phyloP scores from a whole-genome alignment of 2,329 filamentous ascomycete species.

The Atkinsonella texensis region DNA sequence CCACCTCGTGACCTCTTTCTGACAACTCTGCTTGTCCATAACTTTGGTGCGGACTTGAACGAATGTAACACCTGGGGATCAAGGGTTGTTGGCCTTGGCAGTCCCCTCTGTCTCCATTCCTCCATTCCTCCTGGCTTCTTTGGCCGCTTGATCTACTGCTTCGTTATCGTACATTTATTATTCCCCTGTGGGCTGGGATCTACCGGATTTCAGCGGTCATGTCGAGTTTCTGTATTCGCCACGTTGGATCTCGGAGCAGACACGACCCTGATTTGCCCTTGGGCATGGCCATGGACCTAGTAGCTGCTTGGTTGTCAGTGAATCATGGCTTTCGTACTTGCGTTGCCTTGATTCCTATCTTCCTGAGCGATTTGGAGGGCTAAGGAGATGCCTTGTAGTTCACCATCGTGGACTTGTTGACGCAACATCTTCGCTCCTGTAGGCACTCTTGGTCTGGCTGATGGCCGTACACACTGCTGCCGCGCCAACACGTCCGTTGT shows the following conservation, averaged over 20 bases:
- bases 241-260: not conserved
- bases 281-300: not conserved
- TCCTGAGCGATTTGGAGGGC: not conserved
- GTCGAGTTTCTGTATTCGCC: constrained; percentile 1
- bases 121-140: not conserved
- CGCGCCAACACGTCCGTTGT: constrained; percentile 1
- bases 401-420: not conserved
- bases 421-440: not conserved
- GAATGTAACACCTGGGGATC: not conserved
- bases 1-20: not conserved
- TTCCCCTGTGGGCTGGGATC: constrained; percentile 11
- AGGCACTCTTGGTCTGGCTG: not conserved
- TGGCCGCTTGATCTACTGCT: constrained; percentile 16
- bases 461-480: not conserved
- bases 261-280: not conserved
- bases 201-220: constrained; percentile 9
- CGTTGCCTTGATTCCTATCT: not conserved
- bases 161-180: constrained; percentile 11
- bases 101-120: not conserved
- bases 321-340: not conserved
- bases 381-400: not conserved
- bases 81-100: not conserved
- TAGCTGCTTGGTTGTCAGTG: not conserved
- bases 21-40: not conserved
- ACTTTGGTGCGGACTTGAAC: not conserved